Conservation (phyloP, 306 rosid genomes). For the Cicer judaicum region DNA sequence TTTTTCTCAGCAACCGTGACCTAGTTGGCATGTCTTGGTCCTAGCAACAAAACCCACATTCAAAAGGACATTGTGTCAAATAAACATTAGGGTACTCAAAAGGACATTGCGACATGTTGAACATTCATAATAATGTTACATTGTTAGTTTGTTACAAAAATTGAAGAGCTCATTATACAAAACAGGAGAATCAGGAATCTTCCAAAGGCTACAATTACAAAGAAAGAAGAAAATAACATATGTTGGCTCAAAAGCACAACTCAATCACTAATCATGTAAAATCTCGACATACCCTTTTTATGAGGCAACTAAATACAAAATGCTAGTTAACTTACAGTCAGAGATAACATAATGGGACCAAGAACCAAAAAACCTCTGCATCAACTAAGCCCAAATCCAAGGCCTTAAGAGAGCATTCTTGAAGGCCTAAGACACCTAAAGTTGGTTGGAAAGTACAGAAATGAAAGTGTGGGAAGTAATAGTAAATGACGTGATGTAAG, state of each 20-base stretch:
- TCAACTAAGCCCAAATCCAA: slow-evolving; percentile 21
- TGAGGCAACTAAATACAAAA: slow-evolving; percentile 20
- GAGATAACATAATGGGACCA: slow-evolving; percentile 23
- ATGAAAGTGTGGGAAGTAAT: slow-evolving; percentile 3
- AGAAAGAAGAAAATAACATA: slow-evolving; percentile 37
- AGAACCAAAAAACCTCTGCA: not conserved
- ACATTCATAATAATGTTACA: not conserved
- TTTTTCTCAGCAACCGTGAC: slow-evolving; percentile 75
- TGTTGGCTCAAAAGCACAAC: slow-evolving; percentile 13
- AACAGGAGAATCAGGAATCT: slow-evolving; percentile 27
- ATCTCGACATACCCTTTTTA: slow-evolving; percentile 11
- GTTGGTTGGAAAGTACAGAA: slow-evolving; percentile 14
- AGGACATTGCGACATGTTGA: not conserved
- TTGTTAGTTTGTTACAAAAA: not conserved
- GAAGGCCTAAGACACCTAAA: not conserved
- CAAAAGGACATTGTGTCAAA: slow-evolving; percentile 31
- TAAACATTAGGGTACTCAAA: slow-evolving; percentile 17
- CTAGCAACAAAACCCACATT: slow-evolving; percentile 50
- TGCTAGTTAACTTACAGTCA: slow-evolving; percentile 14
- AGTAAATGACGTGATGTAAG: not conserved
- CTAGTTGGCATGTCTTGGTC: slow-evolving; percentile 81
- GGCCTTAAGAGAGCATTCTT: slow-evolving; percentile 9
- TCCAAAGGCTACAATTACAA: slow-evolving; percentile 8
- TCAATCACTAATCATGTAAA: slow-evolving; percentile 14
- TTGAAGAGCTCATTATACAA: slow-evolving; percentile 21